phyloP scores from a whole-genome alignment of 225 moss, liverwort and hornwort genomes.

The Pseudoscleropodium purum region DNA sequence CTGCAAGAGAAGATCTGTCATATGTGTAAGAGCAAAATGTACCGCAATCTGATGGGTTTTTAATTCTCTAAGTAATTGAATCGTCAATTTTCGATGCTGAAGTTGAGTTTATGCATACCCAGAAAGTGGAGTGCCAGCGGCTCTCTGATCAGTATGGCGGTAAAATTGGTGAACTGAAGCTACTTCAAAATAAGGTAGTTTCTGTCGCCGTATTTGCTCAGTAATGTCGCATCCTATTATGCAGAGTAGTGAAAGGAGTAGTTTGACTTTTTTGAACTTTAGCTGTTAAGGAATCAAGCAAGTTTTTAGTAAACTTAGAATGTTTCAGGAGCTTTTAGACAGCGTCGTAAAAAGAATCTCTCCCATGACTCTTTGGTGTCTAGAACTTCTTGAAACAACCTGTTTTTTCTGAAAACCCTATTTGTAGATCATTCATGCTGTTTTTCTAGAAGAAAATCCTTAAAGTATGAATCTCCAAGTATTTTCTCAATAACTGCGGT shows the following conservation, averaged over 20 bases:
- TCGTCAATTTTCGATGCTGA: neutral
- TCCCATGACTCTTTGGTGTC: neutral
- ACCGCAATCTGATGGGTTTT: neutral
- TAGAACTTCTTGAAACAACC: neutral
- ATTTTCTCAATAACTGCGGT: neutral
- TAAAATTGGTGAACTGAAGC: conserved; percentile 38
- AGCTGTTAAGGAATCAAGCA: neutral
- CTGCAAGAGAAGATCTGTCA: neutral
- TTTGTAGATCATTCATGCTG: neutral
- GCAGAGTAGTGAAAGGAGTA: neutral
- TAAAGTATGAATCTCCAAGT: neutral
- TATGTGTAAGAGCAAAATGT: neutral
- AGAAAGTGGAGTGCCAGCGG: conserved; percentile 44
- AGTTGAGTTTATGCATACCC: neutral
- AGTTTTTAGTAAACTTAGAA: neutral
- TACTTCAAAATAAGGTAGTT: conserved; percentile 55
- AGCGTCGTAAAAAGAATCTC: neutral
- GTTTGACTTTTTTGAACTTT: neutral
- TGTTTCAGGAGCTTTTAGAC: neutral
- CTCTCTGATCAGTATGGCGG: conserved; percentile 46
- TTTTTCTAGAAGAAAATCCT: neutral
- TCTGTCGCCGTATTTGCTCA: neutral
- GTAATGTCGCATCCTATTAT: neutral
- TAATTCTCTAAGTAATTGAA: neutral
- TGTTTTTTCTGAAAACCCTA: neutral